Conservation (phyloP, 179 eudicot genomes). For the Drosera spatulata region DNA sequence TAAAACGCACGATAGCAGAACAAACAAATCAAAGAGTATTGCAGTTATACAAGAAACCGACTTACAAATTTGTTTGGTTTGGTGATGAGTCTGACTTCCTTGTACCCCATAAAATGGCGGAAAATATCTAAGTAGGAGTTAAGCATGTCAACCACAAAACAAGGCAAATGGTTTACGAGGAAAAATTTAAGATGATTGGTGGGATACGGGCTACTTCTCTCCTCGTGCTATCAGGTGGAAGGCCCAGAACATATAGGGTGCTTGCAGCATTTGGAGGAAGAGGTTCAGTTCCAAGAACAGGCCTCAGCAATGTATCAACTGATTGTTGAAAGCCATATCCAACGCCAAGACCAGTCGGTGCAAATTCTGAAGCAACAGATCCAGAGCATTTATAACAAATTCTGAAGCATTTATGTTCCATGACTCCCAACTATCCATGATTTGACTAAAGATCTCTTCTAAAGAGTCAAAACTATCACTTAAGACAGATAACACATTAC, state of each 20-base stretch:
- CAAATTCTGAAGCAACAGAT: constrained; percentile 22
- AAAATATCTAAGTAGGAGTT: constrained; percentile 52
- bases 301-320: constrained; percentile 36
- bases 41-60: constrained; percentile 2
- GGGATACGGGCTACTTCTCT: constrained; percentile 98
- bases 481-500: too few species aligned
- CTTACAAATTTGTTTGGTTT: constrained; percentile 80
- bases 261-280: constrained; percentile 66
- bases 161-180: neutral
- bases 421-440: too few species aligned
- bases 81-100: constrained; percentile 67
- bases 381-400: constrained; percentile 12
- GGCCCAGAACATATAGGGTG: constrained; percentile 62
- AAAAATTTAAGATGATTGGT: constrained; percentile 1
- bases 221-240: constrained; percentile 63
- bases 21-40: neutral
- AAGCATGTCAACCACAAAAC: constrained; percentile 23
- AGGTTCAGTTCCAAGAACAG: constrained; percentile 36
- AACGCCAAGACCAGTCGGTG: constrained; percentile 30
- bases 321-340: constrained; percentile 23
- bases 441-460: too few species aligned
- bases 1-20: too few species aligned
- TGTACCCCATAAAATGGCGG: constrained; percentile 84
- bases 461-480: too few species aligned
- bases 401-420: too few species aligned